Conservation (phyloP, 2,329 filamentous ascomycete species). For the Trichoderma arundinaceum region DNA sequence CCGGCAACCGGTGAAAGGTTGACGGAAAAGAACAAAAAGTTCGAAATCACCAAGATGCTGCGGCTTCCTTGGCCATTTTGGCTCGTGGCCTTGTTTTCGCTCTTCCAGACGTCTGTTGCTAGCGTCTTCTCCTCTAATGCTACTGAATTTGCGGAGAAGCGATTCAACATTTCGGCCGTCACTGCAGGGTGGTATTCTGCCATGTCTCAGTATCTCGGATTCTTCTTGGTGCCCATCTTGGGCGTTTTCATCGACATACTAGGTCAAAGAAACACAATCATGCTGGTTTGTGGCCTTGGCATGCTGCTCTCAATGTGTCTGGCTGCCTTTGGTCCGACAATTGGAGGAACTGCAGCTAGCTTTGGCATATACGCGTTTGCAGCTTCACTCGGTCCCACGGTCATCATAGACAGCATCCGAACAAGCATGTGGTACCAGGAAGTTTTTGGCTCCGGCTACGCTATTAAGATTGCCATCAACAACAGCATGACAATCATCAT, state of each 20-base stretch:
- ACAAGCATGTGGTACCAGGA: slow-evolving; percentile 65
- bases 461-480: slow-evolving; percentile 66
- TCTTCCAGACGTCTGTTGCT: slow-evolving; percentile 64
- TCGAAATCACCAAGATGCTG: slow-evolving; percentile 61
- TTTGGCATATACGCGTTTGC: slow-evolving; percentile 66
- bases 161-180: slow-evolving; percentile 60
- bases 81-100: slow-evolving; percentile 58
- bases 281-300: slow-evolving; percentile 56
- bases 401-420: slow-evolving; percentile 65
- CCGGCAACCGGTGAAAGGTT: slow-evolving; percentile 63
- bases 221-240: slow-evolving; percentile 63
- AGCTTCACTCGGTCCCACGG: slow-evolving; percentile 59
- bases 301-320: slow-evolving; percentile 61
- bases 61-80: slow-evolving; percentile 66
- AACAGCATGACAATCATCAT: slow-evolving; percentile 68
- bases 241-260: slow-evolving; percentile 62
- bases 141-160: slow-evolving; percentile 65
- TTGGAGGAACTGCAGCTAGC: slow-evolving; percentile 60
- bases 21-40: slow-evolving; percentile 64
- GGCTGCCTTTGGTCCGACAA: slow-evolving; percentile 56
- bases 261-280: slow-evolving; percentile 61
- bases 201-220: slow-evolving; percentile 59
- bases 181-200: slow-evolving; percentile 66
- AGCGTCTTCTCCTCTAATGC: slow-evolving; percentile 61
- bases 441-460: slow-evolving; percentile 65